Evolutionary conservation across 352 stramenopile genomes (phyloP).

Genomic region (Sclerospora graminicola): DNA sequence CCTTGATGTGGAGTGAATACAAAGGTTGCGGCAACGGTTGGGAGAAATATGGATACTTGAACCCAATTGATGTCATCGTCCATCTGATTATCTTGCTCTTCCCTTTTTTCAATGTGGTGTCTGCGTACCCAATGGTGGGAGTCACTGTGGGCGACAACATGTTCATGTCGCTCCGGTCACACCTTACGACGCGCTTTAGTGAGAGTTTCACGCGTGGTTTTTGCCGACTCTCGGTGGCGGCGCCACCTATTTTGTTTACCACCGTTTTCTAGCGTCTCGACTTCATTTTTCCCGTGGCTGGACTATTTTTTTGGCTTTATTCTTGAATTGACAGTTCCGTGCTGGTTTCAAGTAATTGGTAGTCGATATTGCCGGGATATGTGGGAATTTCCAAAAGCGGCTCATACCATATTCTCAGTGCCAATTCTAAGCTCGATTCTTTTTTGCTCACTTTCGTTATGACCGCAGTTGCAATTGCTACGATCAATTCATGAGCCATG

Average conservation of each 20-base stretch:
- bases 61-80: slow-evolving; percentile 48
- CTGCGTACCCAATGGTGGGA: too few species aligned
- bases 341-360: slow-evolving; percentile 76
- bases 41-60: slow-evolving; percentile 32
- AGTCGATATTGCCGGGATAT: slow-evolving; percentile 68
- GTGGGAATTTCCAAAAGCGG: slow-evolving; percentile 53
- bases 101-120: slow-evolving; percentile 75
- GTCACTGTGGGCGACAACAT: slow-evolving; percentile 82
- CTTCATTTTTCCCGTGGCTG: slow-evolving; percentile 71
- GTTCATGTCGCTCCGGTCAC: slow-evolving; percentile 64
- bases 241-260: slow-evolving; percentile 70
- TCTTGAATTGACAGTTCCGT: slow-evolving; percentile 65
- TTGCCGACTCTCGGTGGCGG: slow-evolving; percentile 64
- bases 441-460: slow-evolving; percentile 66
- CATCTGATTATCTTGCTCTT: slow-evolving; percentile 79
- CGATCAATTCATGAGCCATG: slow-evolving; percentile 20
- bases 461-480: slow-evolving; percentile 38
- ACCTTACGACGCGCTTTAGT: too few species aligned
- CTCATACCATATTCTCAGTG: slow-evolving; percentile 64
- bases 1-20: slow-evolving; percentile 73
- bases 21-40: slow-evolving; percentile 75
- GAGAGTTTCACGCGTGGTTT: slow-evolving; percentile 32
- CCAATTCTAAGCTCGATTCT: slow-evolving; percentile 49
- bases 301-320: slow-evolving; percentile 74
- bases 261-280: slow-evolving; percentile 80